Percentiles rank a stretch among this genome's conserved stretches.
These are phyloP conservation scores for Allomyces macrogynus DNA, from an alignment of 192 early-diverging fungal species.

Conservation along the genomic window DNA sequence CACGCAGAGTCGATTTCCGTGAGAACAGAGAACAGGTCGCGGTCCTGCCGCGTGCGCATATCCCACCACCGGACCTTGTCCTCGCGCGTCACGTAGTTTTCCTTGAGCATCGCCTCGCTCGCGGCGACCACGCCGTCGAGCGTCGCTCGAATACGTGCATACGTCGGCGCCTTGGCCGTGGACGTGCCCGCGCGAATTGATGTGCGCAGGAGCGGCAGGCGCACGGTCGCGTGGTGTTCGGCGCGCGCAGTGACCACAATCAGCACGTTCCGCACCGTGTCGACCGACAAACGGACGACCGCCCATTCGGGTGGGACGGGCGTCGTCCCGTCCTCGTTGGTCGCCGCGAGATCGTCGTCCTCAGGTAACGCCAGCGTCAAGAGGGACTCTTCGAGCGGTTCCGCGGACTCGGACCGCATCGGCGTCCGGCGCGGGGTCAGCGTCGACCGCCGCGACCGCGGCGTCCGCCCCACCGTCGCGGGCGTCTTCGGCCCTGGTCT, in stretches of 20 bases:
- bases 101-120: slow-evolving; percentile 40
- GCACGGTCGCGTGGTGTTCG: not conserved
- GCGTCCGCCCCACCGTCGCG: not conserved
- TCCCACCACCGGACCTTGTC: slow-evolving; percentile 74
- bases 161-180: not conserved
- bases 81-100: slow-evolving; percentile 21
- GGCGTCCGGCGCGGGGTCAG: not conserved
- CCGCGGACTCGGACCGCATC: not conserved
- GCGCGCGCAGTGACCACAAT: not conserved
- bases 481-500: not conserved
- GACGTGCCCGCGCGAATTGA: not conserved
- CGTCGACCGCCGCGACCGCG: not conserved
- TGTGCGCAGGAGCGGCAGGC: not conserved
- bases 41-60: slow-evolving; percentile 47
- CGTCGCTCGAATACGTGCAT: not conserved
- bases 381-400: not conserved
- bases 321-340: not conserved
- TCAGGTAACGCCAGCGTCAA: not conserved
- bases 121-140: not conserved
- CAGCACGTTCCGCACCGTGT: not conserved
- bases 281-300: not conserved
- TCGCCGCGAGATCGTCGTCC: not conserved
- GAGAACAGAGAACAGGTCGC: slow-evolving; percentile 38
- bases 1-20: slow-evolving; percentile 49
- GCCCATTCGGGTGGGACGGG: not conserved